Conservation (phyloP, 73 alveolate species). For the Tetrahymena thermophila region DNA sequence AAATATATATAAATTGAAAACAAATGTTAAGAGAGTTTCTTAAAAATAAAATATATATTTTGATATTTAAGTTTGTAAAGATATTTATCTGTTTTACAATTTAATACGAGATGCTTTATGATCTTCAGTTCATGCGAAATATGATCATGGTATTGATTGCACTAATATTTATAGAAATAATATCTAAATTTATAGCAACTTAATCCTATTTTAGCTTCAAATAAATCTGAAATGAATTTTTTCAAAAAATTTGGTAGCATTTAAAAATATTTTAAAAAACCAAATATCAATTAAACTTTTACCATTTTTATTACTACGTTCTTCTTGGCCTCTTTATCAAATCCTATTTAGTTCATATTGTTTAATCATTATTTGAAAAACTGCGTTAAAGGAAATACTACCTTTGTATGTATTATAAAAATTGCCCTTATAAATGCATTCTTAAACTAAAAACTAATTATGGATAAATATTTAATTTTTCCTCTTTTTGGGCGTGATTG, state of each 20-base stretch:
- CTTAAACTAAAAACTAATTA: not conserved
- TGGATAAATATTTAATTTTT: not conserved
- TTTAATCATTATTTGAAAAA: not conserved
- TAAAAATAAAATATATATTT: no score
- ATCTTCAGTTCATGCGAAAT: not conserved
- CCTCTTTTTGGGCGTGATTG: not conserved
- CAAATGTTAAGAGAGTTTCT: no score
- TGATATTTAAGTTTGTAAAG: not conserved
- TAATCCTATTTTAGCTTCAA: not conserved
- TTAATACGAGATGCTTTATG: not conserved
- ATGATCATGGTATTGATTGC: not conserved
- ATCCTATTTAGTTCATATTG: not conserved
- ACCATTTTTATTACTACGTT: not conserved
- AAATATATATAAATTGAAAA: no score
- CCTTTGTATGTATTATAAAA: not conserved
- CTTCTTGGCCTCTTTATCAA: not conserved
- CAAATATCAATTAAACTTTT: not conserved
- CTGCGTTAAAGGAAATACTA: not conserved
- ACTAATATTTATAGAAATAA: not conserved
- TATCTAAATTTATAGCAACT: not conserved
- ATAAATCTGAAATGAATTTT: not conserved
- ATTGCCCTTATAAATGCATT: not conserved
- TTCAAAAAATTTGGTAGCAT: not conserved
- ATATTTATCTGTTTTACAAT: not conserved
- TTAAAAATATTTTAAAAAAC: not conserved